Conservation (phyloP, 208 protist genomes). For the Wallacemonas collosoma region DNA sequence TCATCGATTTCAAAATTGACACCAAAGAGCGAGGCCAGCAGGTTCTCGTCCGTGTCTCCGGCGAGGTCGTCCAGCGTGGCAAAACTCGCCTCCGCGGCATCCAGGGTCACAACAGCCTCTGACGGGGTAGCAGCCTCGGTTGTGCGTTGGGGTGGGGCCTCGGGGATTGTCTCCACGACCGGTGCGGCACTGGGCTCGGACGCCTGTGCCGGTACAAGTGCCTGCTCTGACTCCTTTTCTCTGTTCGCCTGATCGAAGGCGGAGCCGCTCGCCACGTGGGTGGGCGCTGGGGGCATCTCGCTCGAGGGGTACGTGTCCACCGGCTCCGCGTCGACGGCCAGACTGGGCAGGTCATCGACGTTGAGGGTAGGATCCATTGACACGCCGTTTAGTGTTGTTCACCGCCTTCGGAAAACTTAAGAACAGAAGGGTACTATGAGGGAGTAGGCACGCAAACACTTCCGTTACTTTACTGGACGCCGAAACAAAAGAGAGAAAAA, state of each 20-base stretch:
- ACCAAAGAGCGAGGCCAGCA: slow-evolving; percentile 21
- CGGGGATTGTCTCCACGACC: neutral
- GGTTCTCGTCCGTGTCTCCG: slow-evolving; percentile 1
- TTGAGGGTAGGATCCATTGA: slow-evolving; percentile 23
- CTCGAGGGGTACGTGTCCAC: neutral
- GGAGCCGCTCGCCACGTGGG: neutral
- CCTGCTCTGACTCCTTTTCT: neutral
- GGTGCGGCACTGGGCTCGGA: neutral
- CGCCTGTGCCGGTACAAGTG: neutral
- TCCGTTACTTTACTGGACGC: too few relatives aligned
- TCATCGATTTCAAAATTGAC: slow-evolving; percentile 24
- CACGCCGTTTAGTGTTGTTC: neutral
- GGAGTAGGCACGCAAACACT: too few relatives aligned
- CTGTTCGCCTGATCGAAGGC: slow-evolving; percentile 23
- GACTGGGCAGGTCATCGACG: slow-evolving; percentile 16
- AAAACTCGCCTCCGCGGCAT: neutral
- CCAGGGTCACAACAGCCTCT: neutral
- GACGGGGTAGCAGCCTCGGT: neutral
- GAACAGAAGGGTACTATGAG: too few relatives aligned
- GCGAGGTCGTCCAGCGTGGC: neutral
- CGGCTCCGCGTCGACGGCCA: neutral
- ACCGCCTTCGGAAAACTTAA: too few relatives aligned
- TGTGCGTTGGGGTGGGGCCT: neutral
- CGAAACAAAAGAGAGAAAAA: slow-evolving; percentile 1
- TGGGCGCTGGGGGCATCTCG: too few relatives aligned